Base-by-base conservation (phyloP, 2,329 filamentous ascomycete species). In the Ascochyta clinopodiicola region DNA sequence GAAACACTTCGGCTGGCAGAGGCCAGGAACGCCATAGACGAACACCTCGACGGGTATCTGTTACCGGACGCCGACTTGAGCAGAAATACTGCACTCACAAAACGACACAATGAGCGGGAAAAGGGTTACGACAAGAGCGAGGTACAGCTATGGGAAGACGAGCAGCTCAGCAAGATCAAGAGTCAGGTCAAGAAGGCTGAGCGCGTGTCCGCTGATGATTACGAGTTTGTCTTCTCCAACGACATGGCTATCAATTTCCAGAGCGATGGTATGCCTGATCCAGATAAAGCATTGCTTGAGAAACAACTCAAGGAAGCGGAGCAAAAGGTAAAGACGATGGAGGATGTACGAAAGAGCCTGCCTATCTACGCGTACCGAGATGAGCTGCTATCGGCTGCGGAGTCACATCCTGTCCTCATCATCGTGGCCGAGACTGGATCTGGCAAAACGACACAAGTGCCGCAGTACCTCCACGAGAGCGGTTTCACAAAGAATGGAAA, bases 361-460 rank as follows among this genome's bases (percentile, higher is more conserved):
- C 95, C 95, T 0, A 94, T 98, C 39, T 98, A 94, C 75, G 83
- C 88, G 39, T 98, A 94, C 67, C 85, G 92, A 22, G 89, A 96
- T 36, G 83, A 94, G 61, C 90, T 99, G 51, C 82, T 99, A 21
- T 85, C 88, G n/a, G 95, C 95, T 0, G 81, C 98, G n/a, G 85
- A 87, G 31, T 82, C 96, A 47, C 88, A 93, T 63, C 95, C 97
- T 69, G 86, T 96, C 13, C 77, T 99, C 10, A 92, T 99, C 55
- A 88, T 99, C 49, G 92, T 97, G 2, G 95, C 92, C 70, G 93
- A 98, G 75, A 99, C 95, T 0, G 95, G 95, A 48, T 92, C 88
- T 64, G 95, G 95, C 66, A 99, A 99, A 77, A 96, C 94, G 0
- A 99, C 95, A 0, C 95, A 99, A 72, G 79, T 98, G 15, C 92